These are phyloP conservation scores for Xenosphaeropsis pyriputrescens DNA, from an alignment of 2,329 filamentous ascomycete species.

Conservation along the genomic window DNA sequence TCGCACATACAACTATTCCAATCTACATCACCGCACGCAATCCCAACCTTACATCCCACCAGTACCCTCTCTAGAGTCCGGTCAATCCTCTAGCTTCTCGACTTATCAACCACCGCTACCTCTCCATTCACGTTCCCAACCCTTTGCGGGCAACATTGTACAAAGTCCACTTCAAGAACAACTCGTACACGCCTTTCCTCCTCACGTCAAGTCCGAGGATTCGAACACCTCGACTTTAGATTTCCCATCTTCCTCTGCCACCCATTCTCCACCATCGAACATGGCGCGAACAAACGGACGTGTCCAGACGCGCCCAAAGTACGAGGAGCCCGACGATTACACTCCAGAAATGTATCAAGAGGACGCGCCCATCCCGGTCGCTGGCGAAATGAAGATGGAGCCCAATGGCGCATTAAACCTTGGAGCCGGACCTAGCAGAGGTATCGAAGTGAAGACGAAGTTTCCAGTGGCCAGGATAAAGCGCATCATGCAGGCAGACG, in stretches of 20 bases:
- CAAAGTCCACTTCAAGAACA: too few relatives aligned
- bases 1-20: constrained; percentile 4
- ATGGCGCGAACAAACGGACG: constrained; percentile 1
- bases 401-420: neutral
- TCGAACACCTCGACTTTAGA: too few relatives aligned
- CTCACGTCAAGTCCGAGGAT: too few relatives aligned
- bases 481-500: constrained; percentile 97
- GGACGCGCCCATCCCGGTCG: neutral
- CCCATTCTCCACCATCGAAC: constrained; percentile 1
- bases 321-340: neutral
- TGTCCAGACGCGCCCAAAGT: neutral
- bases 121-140: too few relatives aligned
- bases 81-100: constrained; percentile 8
- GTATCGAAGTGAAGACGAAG: constrained; percentile 76
- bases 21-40: constrained; percentile 5
- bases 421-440: constrained; percentile 26
- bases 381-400: neutral
- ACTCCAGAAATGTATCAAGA: neutral
- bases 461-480: constrained; percentile 97
- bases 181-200: too few relatives aligned
- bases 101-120: too few relatives aligned
- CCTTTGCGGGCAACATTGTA: too few relatives aligned
- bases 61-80: constrained; percentile 12
- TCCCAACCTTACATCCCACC: constrained; percentile 11
- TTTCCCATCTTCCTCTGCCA: neutral